Base-by-base conservation (phyloP, 495 filamentous ascomycete genomes). In the Patellaria atrata region DNA sequence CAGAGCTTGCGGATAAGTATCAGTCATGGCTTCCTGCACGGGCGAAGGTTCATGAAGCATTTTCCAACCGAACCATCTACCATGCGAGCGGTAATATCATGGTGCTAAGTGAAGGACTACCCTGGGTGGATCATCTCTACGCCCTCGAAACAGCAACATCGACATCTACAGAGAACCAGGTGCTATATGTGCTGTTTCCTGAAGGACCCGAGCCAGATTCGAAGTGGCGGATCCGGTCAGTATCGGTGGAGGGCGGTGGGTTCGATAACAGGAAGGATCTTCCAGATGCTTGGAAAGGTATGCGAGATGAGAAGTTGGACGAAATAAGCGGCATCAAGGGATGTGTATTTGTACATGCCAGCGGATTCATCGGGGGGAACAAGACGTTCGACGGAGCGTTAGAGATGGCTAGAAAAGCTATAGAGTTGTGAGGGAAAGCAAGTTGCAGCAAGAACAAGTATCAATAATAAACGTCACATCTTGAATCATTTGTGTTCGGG, bases 71-170 rank as follows among this genome's bases (percentile, higher is more conserved):
- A 10, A 45, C 57, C 5, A 57, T 80, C 32, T 64, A 71, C 47
- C 80, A 94, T 58, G 47, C 71, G 6, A 57, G 72, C 38, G 89
- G 86, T 25, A 71, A 78, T 24, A 75, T 97, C 32, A 61, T 96
- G 48, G 75, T 94, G 4, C 62, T 96, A 14, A 15, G 38, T 9
- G 54, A 53, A 35, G 69, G 77, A 24, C 70, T 82, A 35, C 91
- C 89, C 7, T 97, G 89, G 89, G 84, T 87, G 53, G 87, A 94
- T 49, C 89, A 97, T 48, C 66, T 97, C 11, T 94, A 93, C 59
- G 74, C 69, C 24, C 69, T 96, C 17, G 91, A 97, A 60, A 66
- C 68, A 12, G 61, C 63, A 15, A 53, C 50, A 2, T 52, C 50
- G 2, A 56, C 55, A 37, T 45, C 56, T 8, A 59, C 75, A 6